Evolutionary conservation across 805 yeast species (phyloP).

Genomic region (Zygosaccharomyces bailii): DNA sequence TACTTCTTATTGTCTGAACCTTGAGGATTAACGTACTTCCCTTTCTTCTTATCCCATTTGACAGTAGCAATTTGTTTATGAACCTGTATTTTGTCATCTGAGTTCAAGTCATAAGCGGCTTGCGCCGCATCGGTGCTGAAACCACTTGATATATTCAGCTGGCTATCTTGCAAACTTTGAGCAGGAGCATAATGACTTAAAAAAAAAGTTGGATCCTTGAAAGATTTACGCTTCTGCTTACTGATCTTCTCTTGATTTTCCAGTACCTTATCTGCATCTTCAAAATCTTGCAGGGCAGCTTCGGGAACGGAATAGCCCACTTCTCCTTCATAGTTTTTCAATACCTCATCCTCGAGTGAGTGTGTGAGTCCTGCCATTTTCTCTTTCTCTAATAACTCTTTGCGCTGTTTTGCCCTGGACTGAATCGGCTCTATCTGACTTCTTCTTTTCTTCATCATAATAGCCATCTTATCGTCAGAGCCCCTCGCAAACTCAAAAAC

Average conservation of each 20-base stretch:
- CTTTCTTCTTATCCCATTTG: conserved; percentile 92
- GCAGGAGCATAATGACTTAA: conserved; percentile 88
- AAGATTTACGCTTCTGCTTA: conserved; percentile 46
- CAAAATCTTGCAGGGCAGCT: conserved; percentile 40
- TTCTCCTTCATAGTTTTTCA: conserved; percentile 49
- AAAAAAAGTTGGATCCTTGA: conserved; percentile 74
- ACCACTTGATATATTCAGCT: conserved; percentile 49
- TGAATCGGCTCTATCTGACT: conserved; percentile 86
- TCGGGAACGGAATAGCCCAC: conserved; percentile 47
- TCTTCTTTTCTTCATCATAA: conserved; percentile 83
- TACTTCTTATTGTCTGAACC: conserved; percentile 74
- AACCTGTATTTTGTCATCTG: conserved; percentile 66
- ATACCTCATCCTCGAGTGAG: conserved; percentile 67
- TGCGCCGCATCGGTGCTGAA: conserved; percentile 80
- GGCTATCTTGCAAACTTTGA: conserved; percentile 79
- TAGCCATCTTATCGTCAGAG: conserved; percentile 65
- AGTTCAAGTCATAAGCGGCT: conserved; percentile 83
- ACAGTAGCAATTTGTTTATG: conserved; percentile 65
- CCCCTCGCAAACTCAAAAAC: conserved; percentile 83
- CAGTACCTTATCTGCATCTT: conserved; percentile 39
- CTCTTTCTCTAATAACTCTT: conserved; percentile 65
- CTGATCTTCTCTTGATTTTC: conserved; percentile 28
- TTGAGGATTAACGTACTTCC: conserved; percentile 77
- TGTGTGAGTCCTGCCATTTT: conserved; percentile 72
- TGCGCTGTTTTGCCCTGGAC: conserved; percentile 66